Conservation (phyloP, 2,329 filamentous ascomycete species). For the Aspergillus oerlinghausenensis region DNA sequence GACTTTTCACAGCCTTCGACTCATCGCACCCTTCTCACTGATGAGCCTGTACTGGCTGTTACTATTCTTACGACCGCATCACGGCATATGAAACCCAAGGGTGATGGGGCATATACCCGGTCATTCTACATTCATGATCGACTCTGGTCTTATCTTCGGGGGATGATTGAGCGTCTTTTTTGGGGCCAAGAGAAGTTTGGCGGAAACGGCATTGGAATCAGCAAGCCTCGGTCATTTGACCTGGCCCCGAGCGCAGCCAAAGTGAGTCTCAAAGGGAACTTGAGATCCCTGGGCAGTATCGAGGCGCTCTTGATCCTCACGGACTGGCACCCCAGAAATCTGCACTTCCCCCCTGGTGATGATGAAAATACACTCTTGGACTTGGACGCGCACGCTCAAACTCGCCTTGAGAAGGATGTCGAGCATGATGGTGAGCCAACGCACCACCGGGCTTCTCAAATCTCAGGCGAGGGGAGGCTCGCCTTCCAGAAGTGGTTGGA, state of each 20-base stretch:
- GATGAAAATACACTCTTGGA: constrained; percentile 61
- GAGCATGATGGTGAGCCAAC: constrained; percentile 39
- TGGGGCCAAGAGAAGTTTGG: constrained; percentile 97
- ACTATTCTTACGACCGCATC: constrained; percentile 89
- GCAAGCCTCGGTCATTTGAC: constrained; percentile 65
- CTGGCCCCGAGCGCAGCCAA: constrained; percentile 54
- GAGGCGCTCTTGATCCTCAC: constrained; percentile 92
- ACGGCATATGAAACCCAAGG: constrained; percentile 74
- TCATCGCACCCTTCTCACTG: constrained; percentile 73
- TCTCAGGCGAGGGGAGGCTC: constrained; percentile 71
- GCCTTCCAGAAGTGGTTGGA: constrained; percentile 92
- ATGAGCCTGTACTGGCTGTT: constrained; percentile 89
- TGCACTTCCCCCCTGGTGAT: constrained; percentile 80
- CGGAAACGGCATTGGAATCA: constrained; percentile 57
- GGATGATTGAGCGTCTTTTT: constrained; percentile 91
- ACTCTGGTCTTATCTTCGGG: constrained; percentile 87
- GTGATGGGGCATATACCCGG: constrained; percentile 74
- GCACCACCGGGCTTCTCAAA: constrained; percentile 44
- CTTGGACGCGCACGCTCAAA: constrained; percentile 64
- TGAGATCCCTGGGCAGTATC: constrained; percentile 87
- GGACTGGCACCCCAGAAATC: constrained; percentile 91
- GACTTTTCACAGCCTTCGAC: constrained; percentile 80
- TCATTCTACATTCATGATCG: constrained; percentile 92
- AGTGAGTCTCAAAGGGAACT: constrained; percentile 60
- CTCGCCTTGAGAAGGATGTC: constrained; percentile 47